A percentile compares a stretch with the other conserved stretches of the same genome.
Conservation (phyloP, 495 filamentous ascomycete genomes). For the Tuber aestivum region DNA sequence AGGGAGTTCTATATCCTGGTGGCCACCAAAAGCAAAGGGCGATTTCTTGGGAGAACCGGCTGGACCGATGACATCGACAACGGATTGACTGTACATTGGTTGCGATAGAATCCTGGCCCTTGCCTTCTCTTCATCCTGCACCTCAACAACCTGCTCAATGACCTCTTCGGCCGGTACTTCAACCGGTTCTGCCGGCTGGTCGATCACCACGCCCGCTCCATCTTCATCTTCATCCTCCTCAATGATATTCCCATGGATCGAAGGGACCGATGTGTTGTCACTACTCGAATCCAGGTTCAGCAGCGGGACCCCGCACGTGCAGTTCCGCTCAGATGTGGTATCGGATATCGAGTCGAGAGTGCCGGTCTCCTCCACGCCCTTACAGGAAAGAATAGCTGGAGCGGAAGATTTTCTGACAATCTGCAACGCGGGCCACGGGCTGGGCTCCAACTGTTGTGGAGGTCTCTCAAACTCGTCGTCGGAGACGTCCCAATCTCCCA, state of each 20-base stretch:
- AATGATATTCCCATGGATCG: not conserved
- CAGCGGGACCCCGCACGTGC: not conserved
- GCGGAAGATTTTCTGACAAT: not conserved
- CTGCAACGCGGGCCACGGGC: slow-evolving; percentile 15
- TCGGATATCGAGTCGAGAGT: not conserved
- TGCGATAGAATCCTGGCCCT: not conserved
- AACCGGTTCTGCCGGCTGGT: not conserved
- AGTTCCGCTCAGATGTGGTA: not conserved
- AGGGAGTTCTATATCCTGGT: slow-evolving; percentile 13
- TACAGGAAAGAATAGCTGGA: not conserved
- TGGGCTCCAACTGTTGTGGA: slow-evolving; percentile 11
- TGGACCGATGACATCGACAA: not conserved
- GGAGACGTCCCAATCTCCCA: slow-evolving; percentile 28
- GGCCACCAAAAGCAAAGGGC: not conserved
- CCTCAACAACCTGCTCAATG: not conserved
- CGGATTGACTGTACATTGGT: not conserved
- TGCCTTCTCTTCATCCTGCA: not conserved
- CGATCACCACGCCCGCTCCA: not conserved
- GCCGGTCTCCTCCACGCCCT: not conserved
- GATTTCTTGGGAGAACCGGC: not conserved
- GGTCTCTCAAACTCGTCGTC: slow-evolving; percentile 9
- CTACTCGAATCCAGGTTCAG: not conserved
- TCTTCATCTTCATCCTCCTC: slow-evolving; percentile 2
- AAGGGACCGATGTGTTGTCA: slow-evolving; percentile 3
- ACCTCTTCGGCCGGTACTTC: not conserved